phyloP scores from a whole-genome alignment of 2,329 filamentous ascomycete genomes.

The Pseudogymnoascus sp. region DNA sequence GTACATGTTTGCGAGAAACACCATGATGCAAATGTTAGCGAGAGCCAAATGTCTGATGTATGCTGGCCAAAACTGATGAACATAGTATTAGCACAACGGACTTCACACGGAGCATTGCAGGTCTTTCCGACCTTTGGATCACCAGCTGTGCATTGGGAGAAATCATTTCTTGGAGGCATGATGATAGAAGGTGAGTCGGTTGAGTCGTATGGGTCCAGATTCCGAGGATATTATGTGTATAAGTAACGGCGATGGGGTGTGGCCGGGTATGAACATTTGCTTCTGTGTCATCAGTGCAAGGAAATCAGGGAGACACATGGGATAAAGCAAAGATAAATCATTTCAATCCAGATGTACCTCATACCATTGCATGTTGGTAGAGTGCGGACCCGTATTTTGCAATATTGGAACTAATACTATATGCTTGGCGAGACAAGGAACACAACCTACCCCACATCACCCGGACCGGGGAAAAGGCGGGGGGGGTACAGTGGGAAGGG shows the following conservation, averaged over 20 bases:
- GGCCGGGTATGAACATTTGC: neutral
- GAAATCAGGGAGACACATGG: neutral
- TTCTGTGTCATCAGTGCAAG: neutral
- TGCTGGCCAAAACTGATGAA: slow-evolving; percentile 17
- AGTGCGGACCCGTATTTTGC: neutral
- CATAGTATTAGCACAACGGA: neutral
- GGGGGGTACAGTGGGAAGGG: neutral
- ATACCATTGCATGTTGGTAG: neutral
- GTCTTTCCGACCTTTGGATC: slow-evolving; percentile 15
- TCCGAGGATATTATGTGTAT: neutral
- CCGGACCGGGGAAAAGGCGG: neutral
- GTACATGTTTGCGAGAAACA: slow-evolving; percentile 16
- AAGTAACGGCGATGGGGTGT: neutral
- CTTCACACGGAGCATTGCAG: neutral
- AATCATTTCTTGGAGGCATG: neutral
- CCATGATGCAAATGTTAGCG: slow-evolving; percentile 17
- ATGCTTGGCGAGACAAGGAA: neutral
- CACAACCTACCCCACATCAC: neutral
- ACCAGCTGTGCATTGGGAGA: slow-evolving; percentile 10
- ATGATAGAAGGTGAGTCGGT: neutral
- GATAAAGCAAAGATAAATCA: neutral
- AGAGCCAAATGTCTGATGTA: slow-evolving; percentile 15
- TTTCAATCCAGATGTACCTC: neutral
- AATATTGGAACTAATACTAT: neutral
- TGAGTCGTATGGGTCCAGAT: neutral